A percentile compares a stretch with the other conserved stretches of the same genome.
Conservation (phyloP, 192 early-diverging fungal genomes). For the Mortierella hygrophila region DNA sequence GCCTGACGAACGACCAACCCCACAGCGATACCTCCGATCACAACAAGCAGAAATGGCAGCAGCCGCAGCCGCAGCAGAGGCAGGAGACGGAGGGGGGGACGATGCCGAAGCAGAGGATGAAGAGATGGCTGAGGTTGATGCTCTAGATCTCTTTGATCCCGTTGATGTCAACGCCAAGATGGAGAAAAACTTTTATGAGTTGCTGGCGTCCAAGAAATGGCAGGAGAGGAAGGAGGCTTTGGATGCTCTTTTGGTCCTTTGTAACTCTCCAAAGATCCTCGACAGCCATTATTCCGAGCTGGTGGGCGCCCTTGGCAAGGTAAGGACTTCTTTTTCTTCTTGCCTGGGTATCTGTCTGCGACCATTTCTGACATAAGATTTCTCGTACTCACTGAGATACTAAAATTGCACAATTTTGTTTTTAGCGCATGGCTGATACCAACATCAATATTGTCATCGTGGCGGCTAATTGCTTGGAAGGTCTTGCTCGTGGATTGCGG, state of each 20-base stretch:
- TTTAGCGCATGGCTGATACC: slow-evolving; percentile 81
- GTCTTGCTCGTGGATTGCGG: slow-evolving; percentile 84
- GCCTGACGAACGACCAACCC: slow-evolving; percentile 71
- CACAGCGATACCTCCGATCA: slow-evolving; percentile 81
- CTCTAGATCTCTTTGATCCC: slow-evolving; percentile 88
- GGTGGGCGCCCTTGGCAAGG: slow-evolving; percentile 86
- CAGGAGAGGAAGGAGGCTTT: slow-evolving; percentile 95
- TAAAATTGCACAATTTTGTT: neutral
- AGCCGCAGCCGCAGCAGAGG: slow-evolving; percentile 55
- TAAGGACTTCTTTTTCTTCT: slow-evolving; percentile 24
- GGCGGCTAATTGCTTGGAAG: slow-evolving; percentile 87
- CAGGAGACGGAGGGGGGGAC: slow-evolving; percentile 42
- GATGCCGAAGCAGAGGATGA: slow-evolving; percentile 63
- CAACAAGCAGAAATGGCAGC: slow-evolving; percentile 75
- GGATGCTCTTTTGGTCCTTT: slow-evolving; percentile 77
- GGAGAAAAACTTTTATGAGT: slow-evolving; percentile 81
- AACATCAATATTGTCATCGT: slow-evolving; percentile 89
- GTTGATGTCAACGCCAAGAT: slow-evolving; percentile 93
- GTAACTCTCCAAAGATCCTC: slow-evolving; percentile 80
- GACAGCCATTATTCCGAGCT: slow-evolving; percentile 88
- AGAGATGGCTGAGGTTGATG: slow-evolving; percentile 74
- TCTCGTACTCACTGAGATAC: neutral
- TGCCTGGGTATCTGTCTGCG: neutral
- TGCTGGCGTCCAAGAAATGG: slow-evolving; percentile 92
- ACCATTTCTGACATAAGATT: neutral